Conservation (phyloP, 306 rosid species). For the Pachyrhizus erosus region DNA sequence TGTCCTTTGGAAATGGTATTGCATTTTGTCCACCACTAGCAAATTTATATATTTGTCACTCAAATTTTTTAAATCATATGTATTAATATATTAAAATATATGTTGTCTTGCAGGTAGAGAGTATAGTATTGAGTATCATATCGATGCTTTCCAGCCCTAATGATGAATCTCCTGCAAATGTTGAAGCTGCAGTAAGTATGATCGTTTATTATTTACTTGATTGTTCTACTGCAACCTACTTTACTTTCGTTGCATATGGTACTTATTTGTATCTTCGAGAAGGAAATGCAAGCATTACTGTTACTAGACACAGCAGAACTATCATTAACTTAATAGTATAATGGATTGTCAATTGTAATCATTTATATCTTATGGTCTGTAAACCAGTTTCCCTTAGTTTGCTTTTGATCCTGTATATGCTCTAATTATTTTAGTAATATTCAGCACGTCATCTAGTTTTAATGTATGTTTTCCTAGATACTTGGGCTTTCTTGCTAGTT, state of each 20-base stretch:
- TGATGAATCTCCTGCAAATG: slow-evolving; percentile 99
- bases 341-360: not conserved
- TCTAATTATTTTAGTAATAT: slow-evolving; percentile 8
- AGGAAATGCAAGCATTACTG: slow-evolving; percentile 3
- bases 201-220: slow-evolving; percentile 1
- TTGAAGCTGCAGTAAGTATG: slow-evolving; percentile 96
- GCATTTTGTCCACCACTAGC: not conserved
- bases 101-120: slow-evolving; percentile 84
- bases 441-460: not conserved
- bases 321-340: not conserved
- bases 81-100: not conserved
- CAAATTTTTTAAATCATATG: not conserved
- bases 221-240: slow-evolving; percentile 10
- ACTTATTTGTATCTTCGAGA: slow-evolving; percentile 32
- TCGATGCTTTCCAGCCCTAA: slow-evolving; percentile 98
- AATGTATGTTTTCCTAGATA: not conserved
- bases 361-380: not conserved
- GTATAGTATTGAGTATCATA: slow-evolving; percentile 97
- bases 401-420: not conserved
- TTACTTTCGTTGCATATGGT: not conserved
- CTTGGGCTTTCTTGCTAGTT: not conserved
- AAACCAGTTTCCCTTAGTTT: not conserved
- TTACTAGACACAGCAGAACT: not conserved
- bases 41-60: slow-evolving; percentile 11
- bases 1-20: slow-evolving; percentile 31